Base-by-base conservation (phyloP, 306 rosid species). In the Purshia tridentata region DNA sequence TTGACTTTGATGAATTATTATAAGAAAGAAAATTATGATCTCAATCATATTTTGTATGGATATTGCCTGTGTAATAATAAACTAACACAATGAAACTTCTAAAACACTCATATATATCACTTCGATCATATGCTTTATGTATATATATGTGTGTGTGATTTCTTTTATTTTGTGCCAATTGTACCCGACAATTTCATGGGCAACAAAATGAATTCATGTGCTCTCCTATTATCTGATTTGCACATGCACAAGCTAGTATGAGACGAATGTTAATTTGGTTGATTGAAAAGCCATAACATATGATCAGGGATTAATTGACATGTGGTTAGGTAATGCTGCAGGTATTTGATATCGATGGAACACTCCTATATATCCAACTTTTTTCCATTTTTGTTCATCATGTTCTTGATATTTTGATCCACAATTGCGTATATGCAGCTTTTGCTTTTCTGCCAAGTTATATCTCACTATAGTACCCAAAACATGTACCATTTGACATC, bases 261-360 rank as follows among this genome's bases (percentile, higher is more conserved):
- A 37, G 39, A 11, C 20, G 47, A 39, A 47, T 29, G 11, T 18
- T 29, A 29, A 29, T 29, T 29, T 29, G 35, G 35, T 62, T 37
- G 22, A 23, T 49, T 22, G 15, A 19, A 50, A 18, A 7, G 9
- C 44, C 35, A 23, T 41, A 40, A 16, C 74, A 41, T 54, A 52
- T 42, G 15, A 70, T 8, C 52, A 54, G 6, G 22, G 64, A 29
- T 35, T 11, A 15, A 19, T 64, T 19, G 41, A 42, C 73, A 40
- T 47, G 66, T 72, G 80, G 75, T 80, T 76, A 64, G 83, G 83
- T 61, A 63, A 77, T 80, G 72, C 39, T 80, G 35, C 35, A 29
- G 70, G 76, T 65, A 56, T 80, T 42, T 67, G 81, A 72, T 66
- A 75, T 74, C 74, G 65, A 82, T 66, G 23, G 50, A 54, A 16